These are phyloP conservation scores for Thielaviopsis musarum DNA, from an alignment of 2,329 filamentous ascomycete genomes.

Conservation along the genomic window DNA sequence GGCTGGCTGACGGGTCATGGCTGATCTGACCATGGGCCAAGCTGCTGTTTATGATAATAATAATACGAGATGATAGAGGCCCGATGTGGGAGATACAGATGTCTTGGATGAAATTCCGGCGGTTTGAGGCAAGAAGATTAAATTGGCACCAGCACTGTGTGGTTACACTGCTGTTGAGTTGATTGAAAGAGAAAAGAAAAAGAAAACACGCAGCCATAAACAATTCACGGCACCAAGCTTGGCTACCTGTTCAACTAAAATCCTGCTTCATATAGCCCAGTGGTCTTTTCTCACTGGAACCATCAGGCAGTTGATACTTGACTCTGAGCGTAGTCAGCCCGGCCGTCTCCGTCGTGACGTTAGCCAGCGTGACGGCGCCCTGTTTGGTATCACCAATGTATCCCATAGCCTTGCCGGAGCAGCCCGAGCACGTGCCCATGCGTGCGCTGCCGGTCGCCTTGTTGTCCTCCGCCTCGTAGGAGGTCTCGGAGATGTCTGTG, in stretches of 20 bases:
- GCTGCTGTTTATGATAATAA: too few species aligned
- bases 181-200: not conserved
- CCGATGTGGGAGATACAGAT: too few species aligned
- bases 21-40: too few species aligned
- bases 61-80: too few species aligned
- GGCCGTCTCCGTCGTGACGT: slow-evolving; percentile 26
- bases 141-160: not conserved
- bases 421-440: slow-evolving; percentile 30
- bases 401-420: slow-evolving; percentile 33
- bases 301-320: slow-evolving; percentile 36
- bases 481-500: slow-evolving; percentile 22
- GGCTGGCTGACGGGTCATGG: too few species aligned
- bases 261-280: not conserved
- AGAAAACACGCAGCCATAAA: not conserved
- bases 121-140: not conserved
- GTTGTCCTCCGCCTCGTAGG: slow-evolving; percentile 34
- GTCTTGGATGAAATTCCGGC: too few species aligned
- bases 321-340: slow-evolving; percentile 35
- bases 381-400: slow-evolving; percentile 34
- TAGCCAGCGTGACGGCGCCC: slow-evolving; percentile 30
- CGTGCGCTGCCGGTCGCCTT: slow-evolving; percentile 28
- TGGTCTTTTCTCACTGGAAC: slow-evolving; percentile 23
- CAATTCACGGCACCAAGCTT: not conserved
- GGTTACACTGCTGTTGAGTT: not conserved
- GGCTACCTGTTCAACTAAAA: not conserved